Evolutionary conservation across 2,329 filamentous ascomycete species (phyloP), one percentile per base, ranked within the genome.

Genomic region (Calonectria crousiana): DNA sequence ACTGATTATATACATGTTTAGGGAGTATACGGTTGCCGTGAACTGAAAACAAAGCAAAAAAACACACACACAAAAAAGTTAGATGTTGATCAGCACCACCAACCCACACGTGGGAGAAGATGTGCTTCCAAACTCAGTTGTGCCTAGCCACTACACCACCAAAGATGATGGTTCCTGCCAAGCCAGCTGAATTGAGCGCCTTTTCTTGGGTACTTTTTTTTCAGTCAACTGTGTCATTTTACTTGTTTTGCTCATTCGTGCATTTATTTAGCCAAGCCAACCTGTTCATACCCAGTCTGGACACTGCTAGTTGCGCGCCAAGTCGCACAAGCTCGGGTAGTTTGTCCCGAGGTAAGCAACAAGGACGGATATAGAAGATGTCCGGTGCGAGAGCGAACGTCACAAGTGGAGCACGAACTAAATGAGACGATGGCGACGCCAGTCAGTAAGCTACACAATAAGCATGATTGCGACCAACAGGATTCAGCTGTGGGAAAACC

Each of bases 401-500:
- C 70, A 62, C 26, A 41, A 41, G 69, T 67, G 70, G 70, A 38
- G 44, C 41, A 38, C n/a, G 30, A n/a, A 34, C 28, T 36, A 62
- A 41, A 67, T 68, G 58, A 30, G 32, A 38, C 52, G 38, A 56
- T 49, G 26, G n/a, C 64, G 11, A 36, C 41, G 32, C 20, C 58
- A 53, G 41, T 32, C 14, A 47, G 30, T 36, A 60, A 65, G 52
- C 66, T 53, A 65, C 56, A 34, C 34, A 72, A 65, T 62, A 68
- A 72, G 65, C 58, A 60, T 73, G 49, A 49, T 32, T 70, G 10
- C 64, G 47, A 36, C 65, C 62, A 74, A 34, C 26, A 68, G 56
- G 16, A 51, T 47, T 64, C 52, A 73, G 32, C 56, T 66, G 34
- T 66, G 53, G 41, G 47, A 34, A 73, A 66, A 70, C 30, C 51